Evolutionary conservation across 495 filamentous ascomycete genomes (phyloP).

Genomic region (Aspergillus panamensis): DNA sequence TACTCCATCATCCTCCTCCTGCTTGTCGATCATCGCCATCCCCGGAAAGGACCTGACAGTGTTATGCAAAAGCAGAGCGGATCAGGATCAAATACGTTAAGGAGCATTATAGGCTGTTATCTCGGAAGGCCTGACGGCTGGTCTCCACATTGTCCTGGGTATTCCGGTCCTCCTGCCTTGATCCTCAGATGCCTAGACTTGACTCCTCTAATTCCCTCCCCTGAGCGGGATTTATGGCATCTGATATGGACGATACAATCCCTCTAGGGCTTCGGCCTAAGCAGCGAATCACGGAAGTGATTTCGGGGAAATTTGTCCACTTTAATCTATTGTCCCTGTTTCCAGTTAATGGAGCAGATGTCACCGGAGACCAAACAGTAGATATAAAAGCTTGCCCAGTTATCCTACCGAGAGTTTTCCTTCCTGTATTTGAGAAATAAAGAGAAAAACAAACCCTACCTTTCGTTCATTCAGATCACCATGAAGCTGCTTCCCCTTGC

Average conservation of each 20-base stretch:
- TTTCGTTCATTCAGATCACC: conserved; percentile 12
- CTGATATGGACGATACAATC: neutral
- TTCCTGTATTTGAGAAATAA: neutral
- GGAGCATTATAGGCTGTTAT: neutral
- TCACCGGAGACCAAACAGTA: neutral
- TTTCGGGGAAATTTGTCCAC: neutral
- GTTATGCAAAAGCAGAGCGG: neutral
- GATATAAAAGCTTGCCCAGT: conserved; percentile 12
- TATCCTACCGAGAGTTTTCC: neutral
- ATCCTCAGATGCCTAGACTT: neutral
- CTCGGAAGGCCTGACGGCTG: neutral
- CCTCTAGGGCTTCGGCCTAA: neutral
- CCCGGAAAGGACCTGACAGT: conserved; percentile 5
- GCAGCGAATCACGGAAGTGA: conserved; percentile 2
- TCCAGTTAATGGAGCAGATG: conserved; percentile 8
- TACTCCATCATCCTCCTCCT: neutral
- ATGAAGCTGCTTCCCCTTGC: conserved; percentile 38
- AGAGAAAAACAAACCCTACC: neutral
- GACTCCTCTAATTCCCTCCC: neutral
- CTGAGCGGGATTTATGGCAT: conserved; percentile 12
- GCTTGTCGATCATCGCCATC: conserved; percentile 10
- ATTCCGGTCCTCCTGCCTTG: neutral
- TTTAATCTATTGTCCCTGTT: conserved; percentile 6
- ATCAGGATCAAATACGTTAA: neutral
- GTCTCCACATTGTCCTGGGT: conserved; percentile 2